Base-by-base conservation (phyloP, 306 rosid genomes). In the Cucumis melo region DNA sequence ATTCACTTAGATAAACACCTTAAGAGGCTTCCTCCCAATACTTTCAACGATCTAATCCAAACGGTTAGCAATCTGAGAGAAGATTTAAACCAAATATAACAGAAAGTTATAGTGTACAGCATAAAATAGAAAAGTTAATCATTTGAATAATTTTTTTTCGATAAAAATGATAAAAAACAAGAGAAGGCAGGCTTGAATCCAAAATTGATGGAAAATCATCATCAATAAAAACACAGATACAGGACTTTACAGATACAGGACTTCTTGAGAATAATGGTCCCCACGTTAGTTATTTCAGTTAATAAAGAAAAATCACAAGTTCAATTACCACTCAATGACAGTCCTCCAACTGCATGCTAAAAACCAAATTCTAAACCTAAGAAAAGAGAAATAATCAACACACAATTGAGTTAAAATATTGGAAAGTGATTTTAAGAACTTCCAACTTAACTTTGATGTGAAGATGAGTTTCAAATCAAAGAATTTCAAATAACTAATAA, bases 1-100 rank as follows among this genome's bases (percentile, higher is more conserved):
- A 87, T 91, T 94, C 78, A 94, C 97, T 86, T 94, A 92, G 78
- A 92, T 86, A 78, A 90, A 82, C 72, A 94, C 92, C 85, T 89
- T 92, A 78, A 94, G 80, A 17, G 97, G 96, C 78, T 84, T 89
- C 80, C 96, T 90, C 78, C 92, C 97, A 71, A 89, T 78, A 82
- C 87, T 87, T 60, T 77, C 92, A 59, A 94, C 89, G 8, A 79
- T 89, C 29, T 78, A 84, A 81, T 94, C 86, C 84, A 91, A 93
- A 77, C 78, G 87, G 79, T 84, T 94, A 53, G 98, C 95, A 81
- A 90, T 91, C 98, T 94, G 87, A 64, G 48, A 46, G 11, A 42
- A 38, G 46, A 32, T 29, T 19, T 21, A 0, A 53, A 50, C n/a
- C 73, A 61, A 67, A 73, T 34, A 21, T 14, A 34, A 19, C 29